phyloP scores from a whole-genome alignment of 1,284 basidiomycete genomes.

The Rhodotorula mucilaginosa region DNA sequence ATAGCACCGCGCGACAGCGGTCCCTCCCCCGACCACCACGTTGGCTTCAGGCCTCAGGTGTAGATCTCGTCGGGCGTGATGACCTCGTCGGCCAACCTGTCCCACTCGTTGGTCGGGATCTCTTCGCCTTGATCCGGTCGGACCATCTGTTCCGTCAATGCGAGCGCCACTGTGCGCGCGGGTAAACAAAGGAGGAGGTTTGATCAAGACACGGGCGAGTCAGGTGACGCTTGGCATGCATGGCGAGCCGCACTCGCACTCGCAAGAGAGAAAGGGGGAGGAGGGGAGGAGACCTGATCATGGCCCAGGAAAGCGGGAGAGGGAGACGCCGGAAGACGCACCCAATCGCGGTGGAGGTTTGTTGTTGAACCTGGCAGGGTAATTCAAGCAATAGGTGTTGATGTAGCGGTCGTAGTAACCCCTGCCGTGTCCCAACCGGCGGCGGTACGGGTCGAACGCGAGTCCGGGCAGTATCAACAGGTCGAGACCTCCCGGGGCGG shows the following conservation, averaged over 20 bases:
- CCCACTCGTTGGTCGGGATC: conserved; percentile 47
- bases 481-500: conserved; percentile 44
- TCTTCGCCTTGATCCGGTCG: conserved; percentile 28
- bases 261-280: neutral
- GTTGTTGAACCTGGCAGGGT: conserved; percentile 17
- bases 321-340: conserved; percentile 6
- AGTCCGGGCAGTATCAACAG: conserved; percentile 51
- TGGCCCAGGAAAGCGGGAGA: neutral
- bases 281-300: too few relatives aligned
- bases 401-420: conserved; percentile 51
- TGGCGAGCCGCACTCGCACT: neutral
- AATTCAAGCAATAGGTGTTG: conserved; percentile 12
- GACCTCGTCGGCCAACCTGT: conserved; percentile 46
- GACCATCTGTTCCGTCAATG: conserved; percentile 46
- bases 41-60: neutral
- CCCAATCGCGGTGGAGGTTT: conserved; percentile 25
- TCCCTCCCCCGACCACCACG: too few relatives aligned
- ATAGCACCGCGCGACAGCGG: neutral
- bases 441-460: conserved; percentile 48
- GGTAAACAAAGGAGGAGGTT: too few relatives aligned
- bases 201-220: too few relatives aligned
- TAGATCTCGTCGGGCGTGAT: conserved; percentile 40
- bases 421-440: conserved; percentile 51
- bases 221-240: neutral
- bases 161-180: conserved; percentile 44